A percentile compares a stretch with the other conserved stretches of the same genome.
Evolutionary conservation across 108 stramenopile species (phyloP).

Genomic region (Nannochloropsis gaditana): DNA sequence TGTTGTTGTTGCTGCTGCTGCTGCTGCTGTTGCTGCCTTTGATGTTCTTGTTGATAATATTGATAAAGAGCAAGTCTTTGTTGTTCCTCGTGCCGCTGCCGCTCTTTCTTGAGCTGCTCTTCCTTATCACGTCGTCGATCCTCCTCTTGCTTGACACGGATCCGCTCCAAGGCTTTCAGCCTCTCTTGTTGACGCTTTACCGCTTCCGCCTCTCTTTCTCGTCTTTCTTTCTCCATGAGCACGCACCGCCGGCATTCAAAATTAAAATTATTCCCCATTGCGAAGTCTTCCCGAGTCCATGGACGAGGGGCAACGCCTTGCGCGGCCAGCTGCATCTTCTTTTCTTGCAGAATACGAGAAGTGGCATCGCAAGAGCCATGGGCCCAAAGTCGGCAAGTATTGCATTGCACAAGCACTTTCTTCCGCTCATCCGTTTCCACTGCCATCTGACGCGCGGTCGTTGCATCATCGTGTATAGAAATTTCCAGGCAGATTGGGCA

Average conservation of each 20-base stretch:
- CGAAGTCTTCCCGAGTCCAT: not conserved
- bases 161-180: not conserved
- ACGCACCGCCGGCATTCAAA: slow-evolving; percentile 16
- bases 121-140: not conserved
- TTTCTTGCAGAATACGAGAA: not conserved
- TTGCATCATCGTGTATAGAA: not conserved
- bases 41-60: not conserved
- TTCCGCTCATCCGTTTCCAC: not conserved
- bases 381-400: not conserved
- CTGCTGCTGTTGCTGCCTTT: not conserved
- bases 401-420: not conserved
- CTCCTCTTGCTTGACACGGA: slow-evolving; percentile 5
- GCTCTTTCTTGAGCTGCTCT: not conserved
- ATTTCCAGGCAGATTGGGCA: slow-evolving; percentile 16
- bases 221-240: slow-evolving; percentile 2
- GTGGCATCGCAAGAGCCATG: not conserved
- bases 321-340: not conserved
- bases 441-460: not conserved
- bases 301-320: not conserved
- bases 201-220: not conserved
- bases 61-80: not conserved
- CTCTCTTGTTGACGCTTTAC: not conserved
- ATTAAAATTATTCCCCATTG: slow-evolving; percentile 3
- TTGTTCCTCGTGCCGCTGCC: not conserved
- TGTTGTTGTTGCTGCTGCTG: not conserved